Percentiles rank a stretch among this genome's conserved stretches.
Evolutionary conservation across 108 stramenopile species (phyloP).

Genomic region (Skeletonema grethae): DNA sequence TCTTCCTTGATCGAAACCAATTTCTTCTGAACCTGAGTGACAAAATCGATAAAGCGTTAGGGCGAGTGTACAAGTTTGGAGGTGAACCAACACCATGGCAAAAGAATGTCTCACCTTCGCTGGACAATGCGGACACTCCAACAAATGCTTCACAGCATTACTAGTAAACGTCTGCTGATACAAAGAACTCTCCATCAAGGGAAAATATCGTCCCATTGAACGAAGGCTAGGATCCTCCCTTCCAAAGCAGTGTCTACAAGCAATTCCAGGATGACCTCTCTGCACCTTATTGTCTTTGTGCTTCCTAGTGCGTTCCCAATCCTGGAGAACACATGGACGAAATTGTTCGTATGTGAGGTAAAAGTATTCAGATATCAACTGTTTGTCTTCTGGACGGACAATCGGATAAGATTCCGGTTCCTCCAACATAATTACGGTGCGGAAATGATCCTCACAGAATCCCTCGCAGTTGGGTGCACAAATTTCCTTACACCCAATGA

Average conservation of each 20-base stretch:
- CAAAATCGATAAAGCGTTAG: not conserved
- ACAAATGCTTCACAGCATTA: slow-evolving; percentile 73
- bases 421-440: not conserved
- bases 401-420: slow-evolving; percentile 53
- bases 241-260: slow-evolving; percentile 78
- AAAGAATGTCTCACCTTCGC: slow-evolving; percentile 5
- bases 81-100: no score
- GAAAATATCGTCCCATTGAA: slow-evolving; percentile 71
- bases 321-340: slow-evolving; percentile 57
- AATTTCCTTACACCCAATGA: slow-evolving; percentile 13
- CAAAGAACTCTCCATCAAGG: slow-evolving; percentile 67
- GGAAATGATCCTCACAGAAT: slow-evolving; percentile 17
- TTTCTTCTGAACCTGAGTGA: slow-evolving; percentile 62
- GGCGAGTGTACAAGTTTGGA: not conserved
- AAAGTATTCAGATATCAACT: slow-evolving; percentile 69
- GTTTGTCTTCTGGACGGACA: slow-evolving; percentile 65
- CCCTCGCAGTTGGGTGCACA: slow-evolving; percentile 8
- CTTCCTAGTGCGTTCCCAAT: slow-evolving; percentile 52
- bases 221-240: slow-evolving; percentile 46
- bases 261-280: slow-evolving; percentile 67
- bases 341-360: slow-evolving; percentile 76
- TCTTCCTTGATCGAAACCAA: slow-evolving; percentile 61
- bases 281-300: slow-evolving; percentile 67
- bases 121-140: slow-evolving; percentile 73
- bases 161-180: slow-evolving; percentile 76